A percentile compares a stretch with the other conserved stretches of the same genome.
Evolutionary conservation across 2,329 filamentous ascomycete genomes (phyloP).

Genomic region (Beauveria medogensis): DNA sequence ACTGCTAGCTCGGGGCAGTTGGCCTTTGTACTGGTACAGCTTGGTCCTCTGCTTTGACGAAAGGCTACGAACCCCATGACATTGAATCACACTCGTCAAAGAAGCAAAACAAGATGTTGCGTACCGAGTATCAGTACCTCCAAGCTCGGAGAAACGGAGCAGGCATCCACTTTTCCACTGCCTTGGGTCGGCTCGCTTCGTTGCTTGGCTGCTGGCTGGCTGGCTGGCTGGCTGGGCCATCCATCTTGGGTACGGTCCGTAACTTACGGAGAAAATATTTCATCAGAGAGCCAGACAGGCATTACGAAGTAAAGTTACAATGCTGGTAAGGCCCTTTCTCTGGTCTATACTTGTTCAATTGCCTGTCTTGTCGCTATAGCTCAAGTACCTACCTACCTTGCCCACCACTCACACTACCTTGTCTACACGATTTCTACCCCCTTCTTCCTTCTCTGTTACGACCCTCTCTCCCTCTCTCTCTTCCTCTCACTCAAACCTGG

Average conservation of each 20-base stretch:
- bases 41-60: too few relatives aligned
- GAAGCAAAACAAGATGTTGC: not conserved
- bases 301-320: too few relatives aligned
- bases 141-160: not conserved
- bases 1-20: not conserved
- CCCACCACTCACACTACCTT: not conserved
- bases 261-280: not conserved
- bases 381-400: not conserved
- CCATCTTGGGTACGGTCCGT: not conserved
- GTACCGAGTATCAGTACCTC: not conserved
- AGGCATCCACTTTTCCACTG: slow-evolving; percentile 4
- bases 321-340: too few relatives aligned
- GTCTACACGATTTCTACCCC: not conserved
- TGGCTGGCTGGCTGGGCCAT: not conserved
- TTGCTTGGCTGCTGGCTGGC: not conserved
- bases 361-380: not conserved
- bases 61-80: too few relatives aligned
- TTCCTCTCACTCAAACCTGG: slow-evolving; percentile 7
- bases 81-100: not conserved
- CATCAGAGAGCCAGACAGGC: too few relatives aligned
- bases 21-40: not conserved
- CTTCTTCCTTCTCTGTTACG: not conserved
- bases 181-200: slow-evolving; percentile 8
- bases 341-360: not conserved
- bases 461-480: not conserved